These are phyloP conservation scores for Aureobasidium sp. DNA, from an alignment of 2,329 filamentous ascomycete species.

Conservation along the genomic window DNA sequence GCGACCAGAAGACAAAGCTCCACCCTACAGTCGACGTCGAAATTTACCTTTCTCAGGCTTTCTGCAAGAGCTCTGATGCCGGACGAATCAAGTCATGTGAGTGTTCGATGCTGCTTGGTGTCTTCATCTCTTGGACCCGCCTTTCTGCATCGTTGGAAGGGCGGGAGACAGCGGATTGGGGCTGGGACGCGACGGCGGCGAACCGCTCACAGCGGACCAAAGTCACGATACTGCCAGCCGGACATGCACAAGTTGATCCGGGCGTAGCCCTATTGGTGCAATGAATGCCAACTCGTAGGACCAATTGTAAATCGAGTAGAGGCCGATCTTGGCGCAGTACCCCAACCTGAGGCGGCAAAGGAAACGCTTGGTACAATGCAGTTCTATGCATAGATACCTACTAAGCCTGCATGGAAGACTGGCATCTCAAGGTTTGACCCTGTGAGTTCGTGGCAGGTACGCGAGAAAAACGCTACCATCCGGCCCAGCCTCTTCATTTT, in stretches of 20 bases:
- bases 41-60: constrained; percentile 19
- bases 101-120: constrained; percentile 18
- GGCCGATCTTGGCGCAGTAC: constrained; percentile 9
- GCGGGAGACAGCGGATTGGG: background rate
- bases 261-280: constrained; percentile 5
- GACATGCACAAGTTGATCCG: background rate
- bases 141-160: background rate
- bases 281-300: background rate
- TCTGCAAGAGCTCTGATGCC: constrained; percentile 19
- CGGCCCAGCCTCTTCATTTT: background rate
- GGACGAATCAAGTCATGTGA: constrained; percentile 21
- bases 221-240: background rate
- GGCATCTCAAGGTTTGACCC: background rate
- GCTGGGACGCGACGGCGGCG: background rate
- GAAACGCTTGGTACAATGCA: background rate
- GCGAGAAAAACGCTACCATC: background rate
- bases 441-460: background rate
- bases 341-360: constrained; percentile 7
- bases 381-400: background rate
- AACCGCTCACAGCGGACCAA: background rate
- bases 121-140: constrained; percentile 2
- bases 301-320: constrained; percentile 6
- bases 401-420: background rate
- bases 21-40: constrained; percentile 21
- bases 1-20: background rate